These are phyloP conservation scores for Stenocarpella maydis DNA, from an alignment of 2,329 filamentous ascomycete genomes.

Conservation along the genomic window DNA sequence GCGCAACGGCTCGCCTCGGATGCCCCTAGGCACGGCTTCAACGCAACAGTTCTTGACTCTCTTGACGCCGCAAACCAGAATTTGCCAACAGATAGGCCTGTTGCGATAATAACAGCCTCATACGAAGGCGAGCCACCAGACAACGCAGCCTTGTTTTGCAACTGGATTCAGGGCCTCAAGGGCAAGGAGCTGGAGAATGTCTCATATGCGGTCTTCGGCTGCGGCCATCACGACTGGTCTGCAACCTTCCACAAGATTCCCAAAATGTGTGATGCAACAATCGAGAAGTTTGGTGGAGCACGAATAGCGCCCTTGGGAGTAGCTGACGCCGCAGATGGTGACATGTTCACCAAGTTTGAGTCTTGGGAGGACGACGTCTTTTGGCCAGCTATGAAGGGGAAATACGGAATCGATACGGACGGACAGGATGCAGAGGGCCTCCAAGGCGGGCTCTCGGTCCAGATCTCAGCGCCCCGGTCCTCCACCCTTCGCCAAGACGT, in stretches of 20 bases:
- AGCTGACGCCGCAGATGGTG: slow-evolving; percentile 65
- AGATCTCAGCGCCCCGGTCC: slow-evolving; percentile 60
- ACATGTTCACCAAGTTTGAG: slow-evolving; percentile 71
- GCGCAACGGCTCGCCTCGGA: slow-evolving; percentile 68
- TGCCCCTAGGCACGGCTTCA: slow-evolving; percentile 67
- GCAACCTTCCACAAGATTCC: slow-evolving; percentile 73
- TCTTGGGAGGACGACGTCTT: slow-evolving; percentile 66
- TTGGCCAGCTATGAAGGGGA: slow-evolving; percentile 56
- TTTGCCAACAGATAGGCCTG: slow-evolving; percentile 67
- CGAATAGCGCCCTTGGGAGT: slow-evolving; percentile 58
- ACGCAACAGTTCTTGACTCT: slow-evolving; percentile 58
- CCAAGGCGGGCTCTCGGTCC: slow-evolving; percentile 50
- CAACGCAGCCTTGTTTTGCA: slow-evolving; percentile 72
- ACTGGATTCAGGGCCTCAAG: slow-evolving; percentile 67
- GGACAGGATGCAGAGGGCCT: slow-evolving; percentile 18
- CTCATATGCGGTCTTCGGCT: slow-evolving; percentile 73
- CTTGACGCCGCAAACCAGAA: slow-evolving; percentile 69
- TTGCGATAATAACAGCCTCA: slow-evolving; percentile 71
- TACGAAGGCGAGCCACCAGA: slow-evolving; percentile 78
- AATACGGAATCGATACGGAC: slow-evolving; percentile 38
- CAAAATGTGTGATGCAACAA: slow-evolving; percentile 62
- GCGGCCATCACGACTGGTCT: slow-evolving; percentile 64
- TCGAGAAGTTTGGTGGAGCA: slow-evolving; percentile 56
- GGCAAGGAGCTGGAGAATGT: slow-evolving; percentile 60
- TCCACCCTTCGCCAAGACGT: slow-evolving; percentile 67